A percentile compares a stretch with the other conserved stretches of the same genome.
These are phyloP conservation scores for Lasiodiplodia sp. DNA, from an alignment of 2,329 filamentous ascomycete species.

Conservation along the genomic window DNA sequence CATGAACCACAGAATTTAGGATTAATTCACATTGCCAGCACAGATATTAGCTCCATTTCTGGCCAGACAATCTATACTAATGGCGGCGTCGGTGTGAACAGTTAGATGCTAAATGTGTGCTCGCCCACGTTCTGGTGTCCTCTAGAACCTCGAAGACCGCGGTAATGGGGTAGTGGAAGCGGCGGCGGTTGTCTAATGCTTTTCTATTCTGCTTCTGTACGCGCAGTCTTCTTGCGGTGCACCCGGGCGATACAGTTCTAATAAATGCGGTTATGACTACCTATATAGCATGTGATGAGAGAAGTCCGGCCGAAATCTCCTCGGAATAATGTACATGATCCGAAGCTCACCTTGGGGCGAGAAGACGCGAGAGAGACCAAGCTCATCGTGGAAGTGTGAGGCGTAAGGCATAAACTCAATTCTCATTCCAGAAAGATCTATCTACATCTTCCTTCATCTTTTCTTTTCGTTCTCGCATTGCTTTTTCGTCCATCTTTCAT, in stretches of 20 bases:
- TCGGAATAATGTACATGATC: too few species aligned
- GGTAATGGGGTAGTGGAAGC: neutral
- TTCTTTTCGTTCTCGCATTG: neutral
- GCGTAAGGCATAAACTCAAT: neutral
- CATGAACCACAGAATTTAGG: constrained; percentile 73
- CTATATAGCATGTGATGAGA: too few species aligned
- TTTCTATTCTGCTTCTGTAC: neutral
- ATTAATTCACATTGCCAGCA: constrained; percentile 74
- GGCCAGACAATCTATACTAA: constrained; percentile 76
- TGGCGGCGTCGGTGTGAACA: constrained; percentile 45
- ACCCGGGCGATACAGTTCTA: too few species aligned
- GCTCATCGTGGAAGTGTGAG: neutral
- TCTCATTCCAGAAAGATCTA: constrained; percentile 13
- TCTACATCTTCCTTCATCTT: neutral
- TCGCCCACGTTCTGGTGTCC: neutral
- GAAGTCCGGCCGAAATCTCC: too few species aligned
- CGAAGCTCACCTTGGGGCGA: too few species aligned
- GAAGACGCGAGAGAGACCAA: neutral
- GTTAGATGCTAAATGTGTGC: constrained; percentile 33
- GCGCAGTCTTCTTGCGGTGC: too few species aligned
- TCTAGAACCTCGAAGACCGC: neutral
- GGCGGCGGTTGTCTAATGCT: neutral
- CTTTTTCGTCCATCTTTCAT: constrained; percentile 2
- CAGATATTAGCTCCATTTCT: constrained; percentile 75
- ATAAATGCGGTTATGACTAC: too few species aligned